Evolutionary conservation across 768 basidiomycete species (phyloP).

Genomic region (Fistulinella prunicolor): DNA sequence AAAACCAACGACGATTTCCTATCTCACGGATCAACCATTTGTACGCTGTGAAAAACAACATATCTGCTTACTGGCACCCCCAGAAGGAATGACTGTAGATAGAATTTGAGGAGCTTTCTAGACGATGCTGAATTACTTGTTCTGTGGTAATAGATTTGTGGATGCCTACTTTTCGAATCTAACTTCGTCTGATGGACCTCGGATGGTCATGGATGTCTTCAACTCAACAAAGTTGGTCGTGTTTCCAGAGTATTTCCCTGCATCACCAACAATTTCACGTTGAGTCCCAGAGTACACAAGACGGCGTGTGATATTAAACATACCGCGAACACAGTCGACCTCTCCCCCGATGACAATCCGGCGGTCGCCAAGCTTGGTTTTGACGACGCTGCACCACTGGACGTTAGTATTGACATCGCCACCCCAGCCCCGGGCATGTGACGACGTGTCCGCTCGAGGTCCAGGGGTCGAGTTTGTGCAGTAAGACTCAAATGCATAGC

Average conservation of each 20-base stretch:
- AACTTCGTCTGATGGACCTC: slow-evolving; percentile 58
- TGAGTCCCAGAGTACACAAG: neutral
- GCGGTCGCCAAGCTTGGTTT: slow-evolving; percentile 73
- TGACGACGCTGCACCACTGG: slow-evolving; percentile 89
- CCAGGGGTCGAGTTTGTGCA: slow-evolving; percentile 52
- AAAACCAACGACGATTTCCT: slow-evolving; percentile 89
- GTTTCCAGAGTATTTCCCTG: slow-evolving; percentile 59
- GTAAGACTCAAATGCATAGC: slow-evolving; percentile 88
- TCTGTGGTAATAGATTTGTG: neutral
- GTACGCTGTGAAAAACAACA: neutral
- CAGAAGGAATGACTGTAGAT: slow-evolving; percentile 87
- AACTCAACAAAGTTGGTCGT: slow-evolving; percentile 78
- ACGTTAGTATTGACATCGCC: slow-evolving; percentile 84
- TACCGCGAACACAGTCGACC: slow-evolving; percentile 86
- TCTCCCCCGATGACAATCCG: slow-evolving; percentile 83
- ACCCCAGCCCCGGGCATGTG: slow-evolving; percentile 55
- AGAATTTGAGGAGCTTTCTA: slow-evolving; percentile 90
- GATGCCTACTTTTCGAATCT: slow-evolving; percentile 71
- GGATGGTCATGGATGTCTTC: slow-evolving; percentile 79
- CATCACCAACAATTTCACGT: neutral
- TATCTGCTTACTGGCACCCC: slow-evolving; percentile 72
- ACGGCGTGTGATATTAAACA: slow-evolving; percentile 6
- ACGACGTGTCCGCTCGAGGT: slow-evolving; percentile 16
- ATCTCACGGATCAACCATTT: slow-evolving; percentile 7
- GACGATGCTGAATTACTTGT: slow-evolving; percentile 4